phyloP scores from a whole-genome alignment of 2,329 filamentous ascomycete species.

The Plenodomus biglobosus region DNA sequence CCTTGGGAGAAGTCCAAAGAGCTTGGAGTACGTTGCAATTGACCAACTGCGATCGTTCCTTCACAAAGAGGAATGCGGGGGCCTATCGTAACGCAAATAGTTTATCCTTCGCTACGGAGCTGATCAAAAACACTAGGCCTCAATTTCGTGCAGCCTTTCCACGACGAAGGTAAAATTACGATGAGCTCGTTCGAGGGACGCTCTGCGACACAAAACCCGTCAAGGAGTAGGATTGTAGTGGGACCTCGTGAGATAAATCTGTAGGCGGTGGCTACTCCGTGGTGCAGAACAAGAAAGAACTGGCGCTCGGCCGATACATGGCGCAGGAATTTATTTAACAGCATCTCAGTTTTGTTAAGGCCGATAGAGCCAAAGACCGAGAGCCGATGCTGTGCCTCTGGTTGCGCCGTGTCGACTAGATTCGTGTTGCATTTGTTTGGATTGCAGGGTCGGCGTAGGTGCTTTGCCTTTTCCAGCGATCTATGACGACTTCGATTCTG shows the following conservation, averaged over 20 bases:
- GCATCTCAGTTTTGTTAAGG: constrained; percentile 1
- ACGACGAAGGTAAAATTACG: background rate
- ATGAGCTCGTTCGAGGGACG: background rate
- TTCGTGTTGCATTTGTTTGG: constrained; percentile 34
- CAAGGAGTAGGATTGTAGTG: background rate
- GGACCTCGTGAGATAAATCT: background rate
- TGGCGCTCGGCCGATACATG: background rate
- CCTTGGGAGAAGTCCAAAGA: background rate
- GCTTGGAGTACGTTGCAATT: background rate
- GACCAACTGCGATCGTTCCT: background rate
- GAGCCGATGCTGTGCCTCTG: constrained; percentile 19
- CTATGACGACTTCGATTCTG: constrained; percentile 37
- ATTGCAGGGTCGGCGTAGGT: constrained; percentile 32
- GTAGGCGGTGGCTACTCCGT: background rate
- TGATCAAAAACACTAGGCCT: background rate
- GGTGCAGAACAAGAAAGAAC: background rate
- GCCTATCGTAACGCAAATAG: background rate
- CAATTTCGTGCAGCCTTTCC: background rate
- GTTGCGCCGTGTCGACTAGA: constrained; percentile 25
- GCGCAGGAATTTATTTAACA: constrained; percentile 10
- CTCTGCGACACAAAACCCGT: background rate
- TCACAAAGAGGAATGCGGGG: background rate
- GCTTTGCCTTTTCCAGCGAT: constrained; percentile 40
- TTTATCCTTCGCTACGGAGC: background rate
- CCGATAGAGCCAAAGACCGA: constrained; percentile 9